A percentile compares a stretch with the other conserved stretches of the same genome.
Conservation (phyloP, 169 alveolate species). For the Cryptosporidium muris region DNA sequence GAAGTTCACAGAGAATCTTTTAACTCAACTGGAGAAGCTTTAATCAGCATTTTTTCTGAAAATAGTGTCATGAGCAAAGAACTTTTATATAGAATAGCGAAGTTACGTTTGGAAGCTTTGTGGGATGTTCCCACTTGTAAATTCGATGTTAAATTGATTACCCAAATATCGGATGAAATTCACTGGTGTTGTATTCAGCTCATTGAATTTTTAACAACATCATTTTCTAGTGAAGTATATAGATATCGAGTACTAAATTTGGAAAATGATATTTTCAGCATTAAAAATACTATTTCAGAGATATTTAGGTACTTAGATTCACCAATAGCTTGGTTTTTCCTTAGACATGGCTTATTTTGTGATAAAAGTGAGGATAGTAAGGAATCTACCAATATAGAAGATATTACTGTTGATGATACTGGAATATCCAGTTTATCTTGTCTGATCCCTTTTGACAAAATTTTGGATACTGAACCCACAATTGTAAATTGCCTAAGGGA, state of each 20-base stretch:
- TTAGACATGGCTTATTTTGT: slow-evolving; percentile 30
- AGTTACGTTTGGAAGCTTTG: slow-evolving; percentile 24
- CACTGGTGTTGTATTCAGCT: slow-evolving; percentile 71
- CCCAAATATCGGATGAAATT: slow-evolving; percentile 36
- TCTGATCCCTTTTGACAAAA: background rate
- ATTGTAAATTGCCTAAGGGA: background rate
- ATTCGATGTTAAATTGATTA: slow-evolving; percentile 22
- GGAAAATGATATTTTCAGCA: background rate
- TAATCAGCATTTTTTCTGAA: slow-evolving; percentile 15
- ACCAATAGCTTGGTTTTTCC: slow-evolving; percentile 63
- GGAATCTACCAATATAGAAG: background rate
- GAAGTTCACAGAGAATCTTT: too few relatives aligned
- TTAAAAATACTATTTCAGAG: slow-evolving; percentile 12
- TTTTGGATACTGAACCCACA: slow-evolving; percentile 18
- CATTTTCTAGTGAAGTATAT: slow-evolving; percentile 31
- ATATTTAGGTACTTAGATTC: slow-evolving; percentile 48
- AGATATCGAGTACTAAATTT: slow-evolving; percentile 5
- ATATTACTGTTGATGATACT: too few relatives aligned
- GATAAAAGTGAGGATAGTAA: background rate
- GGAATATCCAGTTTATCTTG: too few relatives aligned
- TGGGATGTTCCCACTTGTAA: slow-evolving; percentile 54
- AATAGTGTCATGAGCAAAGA: slow-evolving; percentile 27
- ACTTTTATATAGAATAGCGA: slow-evolving; percentile 41
- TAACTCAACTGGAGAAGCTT: slow-evolving; percentile 19
- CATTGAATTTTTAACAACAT: slow-evolving; percentile 52